Evolutionary conservation across 2,329 filamentous ascomycete species (phyloP).

Genomic region (Diaporthe destruens): DNA sequence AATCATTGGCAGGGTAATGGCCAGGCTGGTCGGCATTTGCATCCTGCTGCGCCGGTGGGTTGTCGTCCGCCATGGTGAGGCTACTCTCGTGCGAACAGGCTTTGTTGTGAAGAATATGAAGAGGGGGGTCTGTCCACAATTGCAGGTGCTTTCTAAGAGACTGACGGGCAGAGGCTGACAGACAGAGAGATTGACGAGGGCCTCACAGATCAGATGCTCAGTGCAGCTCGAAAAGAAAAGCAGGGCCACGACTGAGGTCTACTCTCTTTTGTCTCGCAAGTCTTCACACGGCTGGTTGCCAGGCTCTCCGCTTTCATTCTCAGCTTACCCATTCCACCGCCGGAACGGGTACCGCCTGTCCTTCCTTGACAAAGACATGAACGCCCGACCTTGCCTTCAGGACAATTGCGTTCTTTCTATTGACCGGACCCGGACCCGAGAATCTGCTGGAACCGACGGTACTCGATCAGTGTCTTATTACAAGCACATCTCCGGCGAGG

Average conservation of each 20-base stretch:
- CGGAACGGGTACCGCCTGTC: slow-evolving; percentile 32
- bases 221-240: neutral
- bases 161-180: neutral
- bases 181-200: neutral
- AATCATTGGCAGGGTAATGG: slow-evolving; percentile 56
- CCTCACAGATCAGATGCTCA: neutral
- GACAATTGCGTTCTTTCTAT: neutral
- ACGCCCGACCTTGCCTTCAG: slow-evolving; percentile 19
- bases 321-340: slow-evolving; percentile 14
- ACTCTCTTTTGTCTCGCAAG: slow-evolving; percentile 32
- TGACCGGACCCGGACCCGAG: slow-evolving; percentile 17
- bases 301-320: slow-evolving; percentile 33
- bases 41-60: slow-evolving; percentile 45
- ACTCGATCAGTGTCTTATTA: neutral
- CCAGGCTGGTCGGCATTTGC: slow-evolving; percentile 49
- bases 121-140: neutral
- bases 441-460: slow-evolving; percentile 9
- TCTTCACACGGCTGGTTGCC: neutral
- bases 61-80: slow-evolving; percentile 40
- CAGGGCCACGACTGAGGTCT: slow-evolving; percentile 5
- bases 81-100: neutral
- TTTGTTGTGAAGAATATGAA: neutral
- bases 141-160: neutral
- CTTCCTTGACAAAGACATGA: slow-evolving; percentile 32
- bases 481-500: neutral